A percentile compares a stretch with the other conserved stretches of the same genome.
Evolutionary conservation across 129 eudicot genomes (phyloP).

Genomic region (Helianthus tuberosus): DNA sequence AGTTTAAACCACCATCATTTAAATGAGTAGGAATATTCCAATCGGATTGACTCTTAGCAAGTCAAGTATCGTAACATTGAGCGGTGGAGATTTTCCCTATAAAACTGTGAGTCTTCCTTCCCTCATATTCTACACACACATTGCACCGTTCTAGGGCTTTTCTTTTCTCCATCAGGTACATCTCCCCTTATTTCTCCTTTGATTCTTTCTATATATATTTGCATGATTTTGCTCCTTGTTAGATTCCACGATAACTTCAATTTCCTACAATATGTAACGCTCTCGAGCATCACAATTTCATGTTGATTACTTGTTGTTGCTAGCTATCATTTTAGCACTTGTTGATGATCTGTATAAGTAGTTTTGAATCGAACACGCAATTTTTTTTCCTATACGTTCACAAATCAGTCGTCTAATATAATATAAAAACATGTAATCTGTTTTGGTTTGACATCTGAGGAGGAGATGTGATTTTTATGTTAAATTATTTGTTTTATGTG

Average conservation of each 20-base stretch:
- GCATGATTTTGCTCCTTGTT: not conserved
- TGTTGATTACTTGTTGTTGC: conserved; percentile 3
- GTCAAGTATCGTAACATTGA: conserved; percentile 17
- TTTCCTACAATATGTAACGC: not conserved
- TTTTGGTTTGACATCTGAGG: no score
- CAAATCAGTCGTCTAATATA: not conserved
- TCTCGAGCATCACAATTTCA: not conserved
- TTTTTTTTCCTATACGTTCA: not conserved
- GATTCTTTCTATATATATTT: not conserved
- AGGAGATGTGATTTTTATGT: conserved; percentile 7
- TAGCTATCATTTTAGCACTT: not conserved
- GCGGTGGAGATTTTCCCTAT: conserved; percentile 30
- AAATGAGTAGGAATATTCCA: not conserved
- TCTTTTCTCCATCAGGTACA: conserved; percentile 30
- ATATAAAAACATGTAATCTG: no score
- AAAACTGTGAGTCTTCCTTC: conserved; percentile 13
- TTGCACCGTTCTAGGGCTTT: conserved; percentile 24
- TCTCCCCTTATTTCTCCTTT: conserved; percentile 3
- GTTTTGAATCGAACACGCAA: not conserved
- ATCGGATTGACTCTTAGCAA: not conserved
- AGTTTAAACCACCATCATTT: no score
- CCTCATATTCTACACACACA: conserved; percentile 2
- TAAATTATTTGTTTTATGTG: not conserved
- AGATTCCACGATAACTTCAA: not conserved
- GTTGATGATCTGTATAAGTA: conserved; percentile 5